Base-by-base conservation (phyloP, 1,284 basidiomycete genomes). In the Ustilago curta region DNA sequence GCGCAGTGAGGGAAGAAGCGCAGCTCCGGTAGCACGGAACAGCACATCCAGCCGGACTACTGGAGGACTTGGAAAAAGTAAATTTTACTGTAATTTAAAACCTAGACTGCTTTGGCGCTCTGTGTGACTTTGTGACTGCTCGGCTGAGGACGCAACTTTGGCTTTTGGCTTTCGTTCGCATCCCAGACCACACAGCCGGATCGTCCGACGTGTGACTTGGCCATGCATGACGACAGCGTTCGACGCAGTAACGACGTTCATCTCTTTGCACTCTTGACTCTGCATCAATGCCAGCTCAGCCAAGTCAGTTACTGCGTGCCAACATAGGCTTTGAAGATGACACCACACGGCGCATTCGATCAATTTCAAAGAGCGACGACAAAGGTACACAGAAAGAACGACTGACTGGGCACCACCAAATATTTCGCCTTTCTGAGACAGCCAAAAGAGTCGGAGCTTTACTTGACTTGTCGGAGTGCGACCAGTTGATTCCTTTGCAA, bases 361-460 rank as follows among this genome's bases (percentile, higher is more conserved):
- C 29, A 29, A 49, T 29, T 57, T 57, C 45, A 57, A 49, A 57
- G 25, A 27, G 55, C 55, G 55, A 47, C 27, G 27, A 27, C 29
- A 19, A 49, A 4, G 2, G 12, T 16, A 37, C 11, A 37, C 35
- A 16, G 12, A 14, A 14, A 37, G 35, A 16, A 37, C 35, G 35
- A 14, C 35, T n/a, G 35, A 37, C 16, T 37, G 35, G 35, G 35
- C 35, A 14, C 35, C 14, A 37, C 35, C 35, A 37, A 37, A 37
- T 16, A 37, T 37, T 14, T 37, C 35, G 35, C 35, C 35, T 16
- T 37, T 37, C 14, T 37, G 35, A 16, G 14, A 37, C 35, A 37
- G 35, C 35, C 16, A 12, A 37, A 37, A 37, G 35, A 37, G 50
- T 51, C 35, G 50, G 49, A 51, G 49, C 49, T 51, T 21, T 7